Evolutionary conservation across 139 green algal genomes (phyloP).

Genomic region (Gonium pectorale): DNA sequence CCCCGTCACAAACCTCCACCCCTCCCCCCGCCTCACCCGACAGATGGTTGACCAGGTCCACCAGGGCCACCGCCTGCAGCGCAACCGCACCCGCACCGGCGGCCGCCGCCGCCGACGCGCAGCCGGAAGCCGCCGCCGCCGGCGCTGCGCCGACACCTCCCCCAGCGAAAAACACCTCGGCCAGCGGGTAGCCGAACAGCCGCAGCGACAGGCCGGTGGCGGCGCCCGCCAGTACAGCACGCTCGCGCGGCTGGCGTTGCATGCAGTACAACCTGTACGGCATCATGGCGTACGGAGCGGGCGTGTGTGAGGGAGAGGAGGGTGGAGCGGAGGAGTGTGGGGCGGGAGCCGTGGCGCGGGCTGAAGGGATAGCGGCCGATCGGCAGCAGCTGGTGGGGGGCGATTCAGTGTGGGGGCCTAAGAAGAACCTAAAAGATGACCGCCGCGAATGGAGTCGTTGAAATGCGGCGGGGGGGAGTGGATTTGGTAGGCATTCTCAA

Average conservation of each 20-base stretch:
- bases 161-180: conserved; percentile 5
- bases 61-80: conserved; percentile 27
- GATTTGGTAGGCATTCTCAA: too few species aligned
- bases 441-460: not conserved
- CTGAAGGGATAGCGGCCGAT: too few species aligned
- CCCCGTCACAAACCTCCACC: not conserved
- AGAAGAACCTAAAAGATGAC: not conserved
- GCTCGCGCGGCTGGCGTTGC: conserved; percentile 6
- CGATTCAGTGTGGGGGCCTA: too few species aligned
- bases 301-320: too few species aligned
- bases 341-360: too few species aligned
- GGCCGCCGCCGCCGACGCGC: not conserved
- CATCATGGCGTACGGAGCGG: too few species aligned
- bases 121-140: too few species aligned
- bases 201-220: conserved; percentile 21
- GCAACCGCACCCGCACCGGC: not conserved
- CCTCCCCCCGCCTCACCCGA: not conserved
- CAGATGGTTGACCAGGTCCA: conserved; percentile 30
- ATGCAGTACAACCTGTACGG: conserved; percentile 21
- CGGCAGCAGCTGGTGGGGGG: too few species aligned
- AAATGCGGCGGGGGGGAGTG: not conserved
- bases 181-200: conserved; percentile 39
- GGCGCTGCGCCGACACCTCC: not conserved
- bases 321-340: not conserved
- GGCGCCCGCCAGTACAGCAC: conserved; percentile 5